These are phyloP conservation scores for Colletotrichum horii DNA, from an alignment of 2,329 filamentous ascomycete species.

Conservation along the genomic window DNA sequence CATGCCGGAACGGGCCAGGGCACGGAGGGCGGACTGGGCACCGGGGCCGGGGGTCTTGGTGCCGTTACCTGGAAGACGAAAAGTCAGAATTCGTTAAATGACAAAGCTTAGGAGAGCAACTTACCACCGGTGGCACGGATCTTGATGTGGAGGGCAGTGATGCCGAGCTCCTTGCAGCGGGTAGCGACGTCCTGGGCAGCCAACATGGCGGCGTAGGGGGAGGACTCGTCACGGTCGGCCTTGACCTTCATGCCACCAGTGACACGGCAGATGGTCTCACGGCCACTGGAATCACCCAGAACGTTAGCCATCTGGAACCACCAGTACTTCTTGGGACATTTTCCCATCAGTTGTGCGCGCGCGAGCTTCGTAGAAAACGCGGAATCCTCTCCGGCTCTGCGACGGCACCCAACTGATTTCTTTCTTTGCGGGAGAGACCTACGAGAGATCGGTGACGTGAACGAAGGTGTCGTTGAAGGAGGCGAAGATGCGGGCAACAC, in stretches of 20 bases:
- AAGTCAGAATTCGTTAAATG: not conserved
- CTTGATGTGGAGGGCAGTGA: slow-evolving; percentile 99
- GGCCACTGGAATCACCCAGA: slow-evolving; percentile 83
- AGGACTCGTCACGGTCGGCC: slow-evolving; percentile 99
- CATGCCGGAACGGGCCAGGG: slow-evolving; percentile 98
- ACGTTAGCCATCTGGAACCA: slow-evolving; percentile 59
- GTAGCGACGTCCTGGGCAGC: slow-evolving; percentile 96
- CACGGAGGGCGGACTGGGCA: slow-evolving; percentile 98
- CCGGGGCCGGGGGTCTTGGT: slow-evolving; percentile 99
- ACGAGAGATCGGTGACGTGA: slow-evolving; percentile 99
- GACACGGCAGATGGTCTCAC: slow-evolving; percentile 99
- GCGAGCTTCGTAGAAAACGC: not conserved
- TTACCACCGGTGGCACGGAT: slow-evolving; percentile 98
- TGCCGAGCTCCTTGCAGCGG: slow-evolving; percentile 76
- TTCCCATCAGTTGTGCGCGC: not conserved
- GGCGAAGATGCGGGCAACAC: slow-evolving; percentile 97
- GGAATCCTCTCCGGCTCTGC: not conserved
- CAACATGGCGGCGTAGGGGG: slow-evolving; percentile 99
- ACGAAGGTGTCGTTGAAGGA: slow-evolving; percentile 95
- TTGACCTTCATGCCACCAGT: slow-evolving; percentile 99
- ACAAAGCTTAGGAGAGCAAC: slow-evolving; percentile 31
- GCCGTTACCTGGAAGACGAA: slow-evolving; percentile 74
- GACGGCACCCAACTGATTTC: not conserved
- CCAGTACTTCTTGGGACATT: not conserved
- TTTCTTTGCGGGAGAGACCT: slow-evolving; percentile 44